Conservation (phyloP, 306 rosid genomes). For the Arachis stenosperma region DNA sequence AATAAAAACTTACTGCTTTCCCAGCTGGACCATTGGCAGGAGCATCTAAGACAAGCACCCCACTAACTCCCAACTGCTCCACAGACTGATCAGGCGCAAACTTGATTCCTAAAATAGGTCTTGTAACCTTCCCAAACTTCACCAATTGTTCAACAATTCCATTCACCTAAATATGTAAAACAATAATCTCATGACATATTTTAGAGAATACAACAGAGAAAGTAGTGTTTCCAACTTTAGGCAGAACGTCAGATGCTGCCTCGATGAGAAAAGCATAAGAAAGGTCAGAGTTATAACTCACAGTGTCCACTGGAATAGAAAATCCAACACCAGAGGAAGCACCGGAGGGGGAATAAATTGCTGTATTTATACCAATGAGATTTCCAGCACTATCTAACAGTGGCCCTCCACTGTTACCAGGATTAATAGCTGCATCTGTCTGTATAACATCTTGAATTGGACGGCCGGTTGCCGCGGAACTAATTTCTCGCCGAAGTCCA, state of each 20-base stretch:
- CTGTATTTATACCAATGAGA: slow-evolving; percentile 96
- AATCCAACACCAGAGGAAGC: slow-evolving; percentile 99
- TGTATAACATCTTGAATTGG: slow-evolving; percentile 99
- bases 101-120: slow-evolving; percentile 97
- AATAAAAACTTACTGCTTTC: slow-evolving; percentile 71
- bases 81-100: slow-evolving; percentile 99
- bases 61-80: slow-evolving; percentile 92
- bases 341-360: slow-evolving; percentile 97
- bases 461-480: slow-evolving; percentile 99
- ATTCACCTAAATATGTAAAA: slow-evolving; percentile 59
- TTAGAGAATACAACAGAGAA: slow-evolving; percentile 4
- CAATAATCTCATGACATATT: slow-evolving; percentile 13
- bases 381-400: slow-evolving; percentile 95
- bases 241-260: slow-evolving; percentile 5
- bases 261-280: neutral
- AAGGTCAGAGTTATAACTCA: slow-evolving; percentile 50
- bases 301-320: slow-evolving; percentile 97
- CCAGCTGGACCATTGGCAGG: slow-evolving; percentile 95
- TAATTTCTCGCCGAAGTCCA: slow-evolving; percentile 97
- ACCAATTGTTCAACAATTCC: slow-evolving; percentile 99
- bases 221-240: slow-evolving; percentile 4
- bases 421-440: slow-evolving; percentile 99
- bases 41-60: slow-evolving; percentile 97
- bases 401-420: slow-evolving; percentile 99
- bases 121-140: slow-evolving; percentile 91